These are phyloP conservation scores for Dendrobium officinale DNA, from an alignment of 106 monocot genomes.

Conservation along the genomic window DNA sequence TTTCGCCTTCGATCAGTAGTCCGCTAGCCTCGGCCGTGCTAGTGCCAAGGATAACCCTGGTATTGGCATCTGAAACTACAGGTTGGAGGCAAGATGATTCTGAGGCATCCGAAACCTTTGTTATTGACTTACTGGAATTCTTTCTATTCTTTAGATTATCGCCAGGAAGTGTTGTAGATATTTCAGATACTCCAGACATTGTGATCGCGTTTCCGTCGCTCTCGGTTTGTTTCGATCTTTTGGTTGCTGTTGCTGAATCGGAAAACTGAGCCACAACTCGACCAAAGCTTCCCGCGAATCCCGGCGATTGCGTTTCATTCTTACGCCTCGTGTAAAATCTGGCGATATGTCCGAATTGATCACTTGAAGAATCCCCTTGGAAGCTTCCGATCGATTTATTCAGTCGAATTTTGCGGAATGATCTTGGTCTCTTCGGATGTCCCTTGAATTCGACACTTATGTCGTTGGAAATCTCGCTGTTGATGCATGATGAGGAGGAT, in stretches of 20 bases:
- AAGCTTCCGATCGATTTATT: background rate
- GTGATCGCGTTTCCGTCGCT: slow-evolving; percentile 19
- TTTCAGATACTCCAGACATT: slow-evolving; percentile 35
- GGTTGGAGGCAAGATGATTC: slow-evolving; percentile 33
- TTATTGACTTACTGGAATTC: slow-evolving; percentile 2
- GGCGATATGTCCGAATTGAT: background rate
- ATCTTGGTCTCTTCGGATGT: slow-evolving; percentile 7
- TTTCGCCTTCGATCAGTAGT: slow-evolving; percentile 9
- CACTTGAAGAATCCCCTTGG: background rate
- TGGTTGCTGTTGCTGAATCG: background rate
- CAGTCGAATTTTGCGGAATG: slow-evolving; percentile 7
- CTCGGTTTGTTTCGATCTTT: slow-evolving; percentile 5
- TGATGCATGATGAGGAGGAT: slow-evolving; percentile 51
- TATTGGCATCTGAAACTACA: slow-evolving; percentile 9
- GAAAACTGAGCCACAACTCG: background rate
- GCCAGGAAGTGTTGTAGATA: slow-evolving; percentile 19
- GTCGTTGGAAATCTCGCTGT: slow-evolving; percentile 36
- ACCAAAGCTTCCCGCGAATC: background rate
- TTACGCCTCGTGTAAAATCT: slow-evolving; percentile 21
- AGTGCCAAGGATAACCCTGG: background rate
- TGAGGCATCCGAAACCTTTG: slow-evolving; percentile 23
- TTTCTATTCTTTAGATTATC: slow-evolving; percentile 13
- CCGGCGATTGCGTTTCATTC: slow-evolving; percentile 3
- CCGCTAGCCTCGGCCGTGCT: background rate
- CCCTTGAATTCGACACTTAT: slow-evolving; percentile 7